Base-by-base conservation (phyloP, 2,329 filamentous ascomycete species). In the Fusarium scirpi region DNA sequence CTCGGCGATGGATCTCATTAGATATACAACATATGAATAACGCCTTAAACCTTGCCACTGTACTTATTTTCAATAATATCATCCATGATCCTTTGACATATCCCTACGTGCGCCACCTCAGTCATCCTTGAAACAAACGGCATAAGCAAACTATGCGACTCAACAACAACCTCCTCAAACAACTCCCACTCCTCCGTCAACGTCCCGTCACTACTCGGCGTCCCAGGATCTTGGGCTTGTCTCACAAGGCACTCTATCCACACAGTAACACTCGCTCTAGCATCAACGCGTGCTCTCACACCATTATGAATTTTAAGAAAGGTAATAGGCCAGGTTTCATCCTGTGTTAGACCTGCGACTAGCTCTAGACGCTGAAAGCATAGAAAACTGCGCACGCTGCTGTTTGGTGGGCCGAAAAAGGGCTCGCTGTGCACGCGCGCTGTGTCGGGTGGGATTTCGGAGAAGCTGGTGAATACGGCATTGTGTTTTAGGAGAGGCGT, bases 271-370 rank as follows among this genome's bases (percentile, higher is more conserved):
- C 63, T 55, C 4, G 53, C 58, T 8, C 46, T 58, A 7, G 67
- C 67, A 34, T 70, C 56, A n/a, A 65, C 67, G 12, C 67, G 68
- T 15, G 53, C 63, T 20, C 63, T 41, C 4, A 70, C 51, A 7
- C 67, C 67, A 11, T 70, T 63, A 8, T 55, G 67, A 4, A 58
- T 71, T 34, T 56, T 59, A 18, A 70, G 63, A 29, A 66, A 70
- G 3, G 60, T 58, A 6, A 56, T 57, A 0, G 67, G 67, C 62
- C 67, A 70, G 8, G 34, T 53, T 6, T 49, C 45, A 20, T 71
- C 67, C n/a, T 58, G 66, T 1, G 40, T 46, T 0, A 70, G 13
- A 3, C 67, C 67, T 3, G 67, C 67, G 4, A 58, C 67, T 3
- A 70, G 25, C 6, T 32, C 27, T 9, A 71, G 16, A 0, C 64